Evolutionary conservation across 2,329 filamentous ascomycete species (phyloP), one percentile per base, ranked within the genome.

Genomic region (Trichophyton simii): DNA sequence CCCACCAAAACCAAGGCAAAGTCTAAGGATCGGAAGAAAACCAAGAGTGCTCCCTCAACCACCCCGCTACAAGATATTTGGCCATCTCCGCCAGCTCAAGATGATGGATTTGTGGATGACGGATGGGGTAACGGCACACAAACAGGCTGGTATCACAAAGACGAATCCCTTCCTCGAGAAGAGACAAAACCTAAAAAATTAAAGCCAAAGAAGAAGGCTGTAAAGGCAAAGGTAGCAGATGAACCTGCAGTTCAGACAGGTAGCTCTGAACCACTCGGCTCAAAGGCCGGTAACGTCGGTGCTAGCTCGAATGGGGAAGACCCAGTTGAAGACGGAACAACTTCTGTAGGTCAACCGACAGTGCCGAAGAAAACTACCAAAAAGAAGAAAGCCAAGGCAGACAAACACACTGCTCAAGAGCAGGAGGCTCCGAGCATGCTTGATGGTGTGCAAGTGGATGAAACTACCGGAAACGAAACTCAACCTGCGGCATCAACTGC

Each of bases 341-440:
- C 50, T 20, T n/a, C n/a, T 13, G 1, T 8, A 20, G 18, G 2
- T 15, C 15, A 59, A 46, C 42, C 42, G 6, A 50, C 31, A 11
- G 31, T 9, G 48, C 42, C 15, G 55, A 63, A 41, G 52, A 25
- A 61, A 22, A 44, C 22, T 18, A 3, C n/a, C n/a, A 61, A 41
- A 55, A 62, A 61, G n/a, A 52, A 57, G 58, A 50, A 48, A 38
- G 44, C 2, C 13, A 46, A 50, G 25, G 46, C 31, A 15, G 18
- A 20, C 20, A 50, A 59, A 36, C 15, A 18, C 13, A 15, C 3
- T 5, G 13, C 42, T 58, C 36, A 58, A 44, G 41, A 20, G 42
- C 15, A 58, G 13, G 46, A 11, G 25, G 34, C 52, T 7, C 9
- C 22, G 25, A 25, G 8, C 8, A 25, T 13, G 8, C 52, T n/a